Conservation (phyloP, 2,329 filamentous ascomycete species). For the Diaporthe citrichinensis region DNA sequence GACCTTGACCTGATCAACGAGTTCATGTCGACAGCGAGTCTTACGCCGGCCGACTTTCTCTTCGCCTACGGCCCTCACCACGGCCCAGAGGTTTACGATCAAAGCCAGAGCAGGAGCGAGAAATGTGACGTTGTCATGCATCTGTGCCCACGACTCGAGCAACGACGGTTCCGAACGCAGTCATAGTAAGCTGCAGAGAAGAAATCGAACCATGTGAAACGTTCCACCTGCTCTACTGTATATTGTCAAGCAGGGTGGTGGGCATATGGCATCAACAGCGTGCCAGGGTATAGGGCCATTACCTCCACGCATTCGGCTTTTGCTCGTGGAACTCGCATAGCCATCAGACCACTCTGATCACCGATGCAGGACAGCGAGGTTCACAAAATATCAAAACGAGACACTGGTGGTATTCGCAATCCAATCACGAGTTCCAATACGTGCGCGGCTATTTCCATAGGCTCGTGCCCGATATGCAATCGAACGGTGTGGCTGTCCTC, state of each 20-base stretch:
- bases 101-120: neutral
- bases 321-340: neutral
- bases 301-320: neutral
- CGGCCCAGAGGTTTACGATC: neutral
- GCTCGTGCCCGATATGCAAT: slow-evolving; percentile 2
- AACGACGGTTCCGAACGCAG: neutral
- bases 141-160: neutral
- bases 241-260: neutral
- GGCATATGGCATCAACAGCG: neutral
- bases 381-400: slow-evolving; percentile 12
- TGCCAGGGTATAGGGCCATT: neutral
- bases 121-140: neutral
- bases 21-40: neutral
- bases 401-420: neutral
- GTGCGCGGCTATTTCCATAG: slow-evolving; percentile 10
- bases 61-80: neutral
- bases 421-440: slow-evolving; percentile 1
- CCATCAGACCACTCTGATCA: slow-evolving; percentile 15
- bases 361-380: slow-evolving; percentile 3
- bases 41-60: neutral
- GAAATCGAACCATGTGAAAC: slow-evolving; percentile 8
- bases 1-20: neutral
- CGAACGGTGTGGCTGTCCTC: neutral
- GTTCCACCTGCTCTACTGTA: slow-evolving; percentile 2
- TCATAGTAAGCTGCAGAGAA: neutral